Evolutionary conservation across 1,284 basidiomycete species (phyloP), one percentile per base, ranked within the genome.

Genomic region (Cerrena zonata): DNA sequence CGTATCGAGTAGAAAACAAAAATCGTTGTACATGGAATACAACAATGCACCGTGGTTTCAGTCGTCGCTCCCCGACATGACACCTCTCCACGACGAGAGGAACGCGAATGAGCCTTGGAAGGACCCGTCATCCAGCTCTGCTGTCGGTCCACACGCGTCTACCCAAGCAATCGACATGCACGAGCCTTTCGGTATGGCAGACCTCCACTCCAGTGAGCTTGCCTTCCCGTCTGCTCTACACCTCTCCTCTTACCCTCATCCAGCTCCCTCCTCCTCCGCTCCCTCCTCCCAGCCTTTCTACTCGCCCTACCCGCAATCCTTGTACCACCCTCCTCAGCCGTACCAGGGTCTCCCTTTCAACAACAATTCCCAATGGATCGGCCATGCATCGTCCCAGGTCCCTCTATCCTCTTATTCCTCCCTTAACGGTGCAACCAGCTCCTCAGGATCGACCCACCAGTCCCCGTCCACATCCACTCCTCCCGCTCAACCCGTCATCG

Each of bases 331-430:
- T 65, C n/a, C 64, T 72, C 34, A 63, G 73, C 53, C 81, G 4
- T 82, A 76, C 66, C 77, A 77, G 56, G 70, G 75, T 10, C n/a
- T 80, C 58, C 61, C 74, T 4, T 82, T 82, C 54, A 70, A 73
- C 30, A 55, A n/a, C n/a, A n/a, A 66, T 1, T 63, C 77, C 36
- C 58, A 70, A 21, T 83, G 80, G 78, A 56, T 72, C 0, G 45
- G 49, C 19, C 58, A 61, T 24, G 64, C 72, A 30, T 61, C 70
- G 12, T 60, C 71, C 5, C 70, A 74, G 40, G 65, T 88, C 4
- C 86, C 86, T 1, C 65, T 89, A 26, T 89, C 86, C 5, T 80
- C 69, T 52, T 89, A 88, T 56, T 89, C 86, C 12, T 80, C 81
- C 25, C 65, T 89, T 48, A 86, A 88, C 66, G 86, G 86, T 18